Base-by-base conservation (phyloP, 1,284 basidiomycete genomes). In the Leccinum cinnamomeum region DNA sequence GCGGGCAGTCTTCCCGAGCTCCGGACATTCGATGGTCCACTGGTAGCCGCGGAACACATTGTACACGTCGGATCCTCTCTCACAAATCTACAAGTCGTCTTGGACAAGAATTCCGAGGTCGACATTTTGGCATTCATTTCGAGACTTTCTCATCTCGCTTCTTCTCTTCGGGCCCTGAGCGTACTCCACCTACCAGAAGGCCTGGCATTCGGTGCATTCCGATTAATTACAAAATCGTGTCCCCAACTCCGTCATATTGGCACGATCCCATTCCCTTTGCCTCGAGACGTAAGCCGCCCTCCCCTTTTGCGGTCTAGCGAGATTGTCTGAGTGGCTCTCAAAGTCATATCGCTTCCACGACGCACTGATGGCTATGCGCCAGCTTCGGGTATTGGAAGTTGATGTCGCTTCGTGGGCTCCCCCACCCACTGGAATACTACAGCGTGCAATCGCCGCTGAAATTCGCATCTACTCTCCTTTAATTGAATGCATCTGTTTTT, bases 181-280 rank as follows among this genome's bases (percentile, higher is more conserved):
- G 59, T 76, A 64, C 70, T 75, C 64, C 68, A 76, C 68, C 62
- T 76, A 53, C 67, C 72, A 67, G 74, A 76, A 60, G 60, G 59
- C 11, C 44, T 76, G 20, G 64, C 72, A 30, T 61, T 68, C 53
- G 64, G 66, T 61, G 64, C 56, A 57, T 60, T 76, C 57, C 67
- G 73, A 72, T 74, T 66, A 70, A 75, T 73, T 64, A 67, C 75
- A 63, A 72, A 58, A 64, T 59, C 71, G 58, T 73, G 74, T 46
- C 69, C 74, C 28, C 70, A 70, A 59, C 75, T 73, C 64, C 75
- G 72, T 64, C 61, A 73, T 68, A 58, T 73, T 55, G 74, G 74
- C 59, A 71, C 70, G 30, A 72, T 76, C 33, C 70, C 75, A 60
- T 62, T 76, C n/a, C 74, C 72, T 12, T 64, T 75, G 33, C 70